Conservation (phyloP, 192 early-diverging fungal species). For the Umbelopsis sp. region DNA sequence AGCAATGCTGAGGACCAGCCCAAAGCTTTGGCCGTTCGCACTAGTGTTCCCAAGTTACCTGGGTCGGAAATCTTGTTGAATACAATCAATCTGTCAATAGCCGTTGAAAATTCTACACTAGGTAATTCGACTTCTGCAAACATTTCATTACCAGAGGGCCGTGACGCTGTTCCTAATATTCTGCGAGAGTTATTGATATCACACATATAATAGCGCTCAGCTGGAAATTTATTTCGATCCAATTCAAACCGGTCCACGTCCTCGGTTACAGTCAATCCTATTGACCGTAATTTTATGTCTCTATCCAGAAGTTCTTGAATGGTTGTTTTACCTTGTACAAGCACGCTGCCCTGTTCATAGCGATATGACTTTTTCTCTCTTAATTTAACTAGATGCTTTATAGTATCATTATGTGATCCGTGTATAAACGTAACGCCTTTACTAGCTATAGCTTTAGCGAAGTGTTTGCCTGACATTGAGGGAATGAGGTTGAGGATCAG, state of each 20-base stretch:
- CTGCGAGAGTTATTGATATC: slow-evolving; percentile 40
- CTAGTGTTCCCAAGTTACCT: slow-evolving; percentile 46
- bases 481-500: not conserved
- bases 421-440: slow-evolving; percentile 13
- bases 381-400: slow-evolving; percentile 34
- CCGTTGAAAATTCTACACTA: slow-evolving; percentile 19
- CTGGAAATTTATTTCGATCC: slow-evolving; percentile 27
- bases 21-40: slow-evolving; percentile 49
- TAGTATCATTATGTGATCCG: slow-evolving; percentile 20
- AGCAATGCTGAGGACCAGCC: slow-evolving; percentile 45
- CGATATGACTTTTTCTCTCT: slow-evolving; percentile 36
- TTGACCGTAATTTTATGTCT: slow-evolving; percentile 14
- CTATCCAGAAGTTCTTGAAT: slow-evolving; percentile 26
- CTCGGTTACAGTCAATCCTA: slow-evolving; percentile 28
- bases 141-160: slow-evolving; percentile 39
- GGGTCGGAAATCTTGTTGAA: slow-evolving; percentile 49
- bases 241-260: slow-evolving; percentile 18
- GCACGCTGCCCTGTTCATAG: slow-evolving; percentile 9
- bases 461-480: not conserved
- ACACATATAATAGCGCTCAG: slow-evolving; percentile 43
- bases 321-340: slow-evolving; percentile 38
- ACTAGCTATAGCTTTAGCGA: not conserved
- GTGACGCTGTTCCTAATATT: slow-evolving; percentile 50
- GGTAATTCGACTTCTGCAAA: slow-evolving; percentile 52
- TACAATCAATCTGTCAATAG: slow-evolving; percentile 33